These are phyloP conservation scores for Closterium sp. DNA, from an alignment of 139 green algal genomes.

Conservation along the genomic window DNA sequence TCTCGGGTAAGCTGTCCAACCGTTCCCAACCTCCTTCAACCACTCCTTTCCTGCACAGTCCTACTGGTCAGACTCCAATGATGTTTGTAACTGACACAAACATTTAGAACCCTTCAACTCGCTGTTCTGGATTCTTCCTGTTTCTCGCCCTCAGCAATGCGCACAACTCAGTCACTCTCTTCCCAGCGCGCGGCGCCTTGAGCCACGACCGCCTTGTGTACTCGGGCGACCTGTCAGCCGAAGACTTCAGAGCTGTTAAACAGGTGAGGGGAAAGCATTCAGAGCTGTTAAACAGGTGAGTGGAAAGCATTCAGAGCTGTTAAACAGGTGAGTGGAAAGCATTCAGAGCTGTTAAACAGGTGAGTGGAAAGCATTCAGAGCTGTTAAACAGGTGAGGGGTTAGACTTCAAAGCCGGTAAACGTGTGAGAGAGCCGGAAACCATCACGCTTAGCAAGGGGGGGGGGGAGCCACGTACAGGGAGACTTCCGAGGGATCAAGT, in stretches of 20 bases:
- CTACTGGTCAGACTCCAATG: no score
- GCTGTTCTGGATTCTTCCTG: no score
- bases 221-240: slow-evolving; percentile 23
- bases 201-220: slow-evolving; percentile 20
- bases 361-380: neutral
- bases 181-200: slow-evolving; percentile 14
- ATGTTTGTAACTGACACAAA: no score
- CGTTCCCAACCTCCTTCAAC: no score
- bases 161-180: slow-evolving; percentile 21
- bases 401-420: no score
- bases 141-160: neutral
- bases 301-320: neutral
- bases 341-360: no score
- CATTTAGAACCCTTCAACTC: no score
- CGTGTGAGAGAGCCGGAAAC: no score
- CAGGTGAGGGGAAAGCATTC: neutral
- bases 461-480: no score
- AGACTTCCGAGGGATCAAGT: no score
- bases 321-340: neutral
- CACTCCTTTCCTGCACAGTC: neutral
- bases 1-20: neutral
- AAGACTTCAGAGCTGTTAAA: slow-evolving; percentile 9
- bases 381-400: no score
- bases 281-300: neutral
- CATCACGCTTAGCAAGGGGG: no score